Conservation (phyloP, 768 basidiomycete genomes). For the Kwoniella dendrophila region DNA sequence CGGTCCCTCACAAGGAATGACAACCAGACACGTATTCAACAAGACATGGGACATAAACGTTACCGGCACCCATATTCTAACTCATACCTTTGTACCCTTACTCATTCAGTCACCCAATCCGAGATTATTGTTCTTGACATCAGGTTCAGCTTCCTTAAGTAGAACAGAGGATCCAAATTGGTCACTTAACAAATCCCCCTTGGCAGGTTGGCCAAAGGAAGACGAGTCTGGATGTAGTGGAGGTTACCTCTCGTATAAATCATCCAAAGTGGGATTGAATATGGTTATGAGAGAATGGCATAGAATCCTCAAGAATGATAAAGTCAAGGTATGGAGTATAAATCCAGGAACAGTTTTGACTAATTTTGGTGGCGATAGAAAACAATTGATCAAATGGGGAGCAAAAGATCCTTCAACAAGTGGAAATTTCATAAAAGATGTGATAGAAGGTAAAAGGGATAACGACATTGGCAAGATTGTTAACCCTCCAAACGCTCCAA, state of each 20-base stretch:
- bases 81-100: neutral
- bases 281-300: slow-evolving; percentile 17
- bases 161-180: neutral
- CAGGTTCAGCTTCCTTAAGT: neutral
- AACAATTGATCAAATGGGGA: slow-evolving; percentile 14
- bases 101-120: neutral
- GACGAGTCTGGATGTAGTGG: neutral
- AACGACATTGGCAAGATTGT: slow-evolving; percentile 17
- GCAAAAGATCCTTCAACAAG: slow-evolving; percentile 17
- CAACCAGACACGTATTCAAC: neutral
- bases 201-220: slow-evolving; percentile 15
- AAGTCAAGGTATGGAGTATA: slow-evolving; percentile 17
- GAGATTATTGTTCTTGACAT: slow-evolving; percentile 9
- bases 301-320: slow-evolving; percentile 8
- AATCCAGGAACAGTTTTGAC: slow-evolving; percentile 27
- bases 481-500: neutral
- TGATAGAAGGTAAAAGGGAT: slow-evolving; percentile 30
- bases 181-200: slow-evolving; percentile 6
- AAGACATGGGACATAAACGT: neutral
- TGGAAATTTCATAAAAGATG: slow-evolving; percentile 21
- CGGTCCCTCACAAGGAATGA: neutral
- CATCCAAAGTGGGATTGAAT: slow-evolving; percentile 6
- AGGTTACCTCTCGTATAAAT: slow-evolving; percentile 4
- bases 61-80: neutral
- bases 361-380: slow-evolving; percentile 17